phyloP scores from a whole-genome alignment of 208 protist genomes.

The Spongospora subterranea region DNA sequence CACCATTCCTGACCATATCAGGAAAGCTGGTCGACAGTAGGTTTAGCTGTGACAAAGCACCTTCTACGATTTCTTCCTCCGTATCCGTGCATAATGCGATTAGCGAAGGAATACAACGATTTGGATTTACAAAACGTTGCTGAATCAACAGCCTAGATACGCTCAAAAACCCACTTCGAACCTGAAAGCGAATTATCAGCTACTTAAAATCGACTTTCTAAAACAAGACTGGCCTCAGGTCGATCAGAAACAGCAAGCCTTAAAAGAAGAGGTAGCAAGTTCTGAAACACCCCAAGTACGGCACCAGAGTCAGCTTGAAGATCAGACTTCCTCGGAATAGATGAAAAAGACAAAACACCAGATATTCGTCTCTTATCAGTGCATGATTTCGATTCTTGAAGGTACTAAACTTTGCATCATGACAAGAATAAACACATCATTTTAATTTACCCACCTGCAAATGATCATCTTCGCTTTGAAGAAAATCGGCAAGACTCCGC shows the following conservation, averaged over 20 bases:
- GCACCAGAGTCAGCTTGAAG: neutral
- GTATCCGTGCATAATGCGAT: neutral
- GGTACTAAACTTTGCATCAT: neutral
- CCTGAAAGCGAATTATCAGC: neutral
- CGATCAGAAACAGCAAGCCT: neutral
- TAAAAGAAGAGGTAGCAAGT: neutral
- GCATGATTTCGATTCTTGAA: neutral
- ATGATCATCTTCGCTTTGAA: constrained; percentile 21
- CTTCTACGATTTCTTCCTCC: neutral
- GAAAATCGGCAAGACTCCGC: constrained; percentile 16
- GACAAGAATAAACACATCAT: neutral
- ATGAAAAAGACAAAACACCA: neutral
- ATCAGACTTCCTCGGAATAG: neutral
- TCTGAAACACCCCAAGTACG: neutral
- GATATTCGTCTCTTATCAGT: neutral
- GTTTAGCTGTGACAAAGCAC: neutral
- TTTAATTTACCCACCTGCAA: neutral
- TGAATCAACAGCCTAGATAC: neutral
- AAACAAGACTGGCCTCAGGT: neutral
- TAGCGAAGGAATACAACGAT: neutral
- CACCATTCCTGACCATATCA: neutral
- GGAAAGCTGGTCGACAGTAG: neutral
- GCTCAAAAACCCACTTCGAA: neutral
- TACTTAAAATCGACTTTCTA: neutral
- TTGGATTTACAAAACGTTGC: neutral